Base-by-base conservation (phyloP, 1,139 yeast species). In the Saccharomyces hybrid region DNA sequence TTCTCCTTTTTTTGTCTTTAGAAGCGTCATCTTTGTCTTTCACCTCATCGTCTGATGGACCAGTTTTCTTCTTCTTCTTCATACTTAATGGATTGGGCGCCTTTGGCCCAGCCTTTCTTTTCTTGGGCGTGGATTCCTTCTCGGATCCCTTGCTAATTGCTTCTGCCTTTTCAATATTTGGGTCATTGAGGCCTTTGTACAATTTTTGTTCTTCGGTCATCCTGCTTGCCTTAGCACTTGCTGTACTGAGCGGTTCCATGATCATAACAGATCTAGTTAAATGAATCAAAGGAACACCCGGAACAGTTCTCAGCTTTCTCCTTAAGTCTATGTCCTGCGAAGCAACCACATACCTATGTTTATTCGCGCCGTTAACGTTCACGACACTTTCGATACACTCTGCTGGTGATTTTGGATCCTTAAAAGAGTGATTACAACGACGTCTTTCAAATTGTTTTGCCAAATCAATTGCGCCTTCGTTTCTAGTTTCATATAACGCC, bases 241-340 rank as follows among this genome's bases (percentile, higher is more conserved):
- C 87, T 48, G 79, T 80, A 51, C 96, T 86, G 61, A 91, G 74
- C 13, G 96, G 96, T 70, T 93, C 99, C 95, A 93, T 84, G 48
- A 93, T 84, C 93, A 93, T 88, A 25, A 93, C 99, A 1, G 96
- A 83, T 59, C 96, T 78, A 66, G 87, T 85, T 81, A 93, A 83
- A 69, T 87, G 90, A 7, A 91, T 75, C 60, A 93, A 71, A 0
- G 99, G 99, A 2, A 89, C 86, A 9, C 96, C 99, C 0, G 99
- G 96, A 14, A 90, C 76, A 34, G 74, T 74, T 60, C 98, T 78
- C 59, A 93, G 75, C 51, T 75, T 73, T 55, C 81, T 79, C 60
- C 99, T 78, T 54, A 91, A 75, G 29, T 80, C 78, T 47, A 80
- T 78, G 63, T 87, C 83, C 66, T 91, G 97, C 0, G 95, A 80